phyloP scores from a whole-genome alignment of 768 basidiomycete species.

The Suillus americanus region DNA sequence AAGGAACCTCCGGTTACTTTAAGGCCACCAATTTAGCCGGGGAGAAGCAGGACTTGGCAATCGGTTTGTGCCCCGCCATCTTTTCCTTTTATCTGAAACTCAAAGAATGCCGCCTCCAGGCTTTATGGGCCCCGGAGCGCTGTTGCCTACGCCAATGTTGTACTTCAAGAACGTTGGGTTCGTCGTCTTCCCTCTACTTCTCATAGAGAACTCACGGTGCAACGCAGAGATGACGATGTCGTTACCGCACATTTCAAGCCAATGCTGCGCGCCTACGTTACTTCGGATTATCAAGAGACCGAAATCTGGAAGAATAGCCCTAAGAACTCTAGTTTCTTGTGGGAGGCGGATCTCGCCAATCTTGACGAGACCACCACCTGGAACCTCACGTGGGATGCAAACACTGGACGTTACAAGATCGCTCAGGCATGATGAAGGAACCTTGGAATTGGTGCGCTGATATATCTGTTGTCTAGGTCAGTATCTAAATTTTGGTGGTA shows the following conservation, averaged over 20 bases:
- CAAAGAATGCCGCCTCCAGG: too few relatives aligned
- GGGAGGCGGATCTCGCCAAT: background rate
- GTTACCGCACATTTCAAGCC: background rate
- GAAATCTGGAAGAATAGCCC: background rate
- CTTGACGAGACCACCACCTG: background rate
- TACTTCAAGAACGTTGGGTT: background rate
- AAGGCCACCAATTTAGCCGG: too few relatives aligned
- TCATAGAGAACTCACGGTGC: background rate
- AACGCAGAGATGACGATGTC: background rate
- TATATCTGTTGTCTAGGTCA: too few relatives aligned
- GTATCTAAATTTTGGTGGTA: too few relatives aligned
- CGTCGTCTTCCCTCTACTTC: background rate
- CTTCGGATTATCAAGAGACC: background rate
- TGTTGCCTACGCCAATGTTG: background rate
- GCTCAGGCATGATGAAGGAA: too few relatives aligned
- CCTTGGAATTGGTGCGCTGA: too few relatives aligned
- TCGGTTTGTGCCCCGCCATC: too few relatives aligned
- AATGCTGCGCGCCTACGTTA: conserved; percentile 1
- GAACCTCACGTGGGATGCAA: background rate
- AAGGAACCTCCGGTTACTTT: too few relatives aligned
- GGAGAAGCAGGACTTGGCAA: too few relatives aligned
- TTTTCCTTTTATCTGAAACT: too few relatives aligned
- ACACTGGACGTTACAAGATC: background rate
- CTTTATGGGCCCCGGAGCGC: too few relatives aligned
- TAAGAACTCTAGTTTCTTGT: background rate